A percentile compares a stretch with the other conserved stretches of the same genome.
Evolutionary conservation across 73 alveolate genomes (phyloP).

Genomic region (Tetrahymena elliotti): DNA sequence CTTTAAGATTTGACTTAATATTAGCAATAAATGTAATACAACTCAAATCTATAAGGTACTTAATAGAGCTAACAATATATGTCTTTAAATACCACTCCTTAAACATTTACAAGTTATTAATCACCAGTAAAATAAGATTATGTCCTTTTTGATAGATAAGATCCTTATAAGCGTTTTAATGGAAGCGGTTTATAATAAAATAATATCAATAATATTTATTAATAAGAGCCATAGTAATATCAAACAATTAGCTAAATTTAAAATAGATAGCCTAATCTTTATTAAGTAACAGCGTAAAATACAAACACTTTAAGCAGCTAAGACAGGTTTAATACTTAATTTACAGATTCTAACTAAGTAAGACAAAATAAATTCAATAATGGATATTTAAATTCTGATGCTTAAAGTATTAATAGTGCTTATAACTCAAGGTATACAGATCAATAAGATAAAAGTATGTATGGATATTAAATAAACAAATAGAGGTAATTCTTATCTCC

Average conservation of each 20-base stretch:
- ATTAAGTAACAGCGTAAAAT: background rate
- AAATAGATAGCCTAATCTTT: background rate
- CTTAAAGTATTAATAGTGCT: background rate
- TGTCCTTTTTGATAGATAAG: background rate
- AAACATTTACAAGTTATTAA: background rate
- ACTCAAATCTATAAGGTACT: background rate
- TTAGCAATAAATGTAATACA: background rate
- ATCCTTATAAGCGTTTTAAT: background rate
- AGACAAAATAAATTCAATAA: background rate
- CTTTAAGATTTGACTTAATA: background rate
- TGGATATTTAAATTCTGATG: background rate
- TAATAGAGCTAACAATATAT: background rate
- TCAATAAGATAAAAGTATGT: background rate
- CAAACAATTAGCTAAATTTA: background rate
- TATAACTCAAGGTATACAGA: background rate
- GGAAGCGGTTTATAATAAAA: background rate
- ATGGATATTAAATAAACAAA: background rate
- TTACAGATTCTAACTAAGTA: background rate
- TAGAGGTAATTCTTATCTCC: background rate
- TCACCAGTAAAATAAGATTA: background rate
- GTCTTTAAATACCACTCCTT: background rate
- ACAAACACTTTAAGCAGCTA: background rate
- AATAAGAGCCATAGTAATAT: background rate
- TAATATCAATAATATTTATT: background rate
- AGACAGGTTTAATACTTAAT: background rate